Percentiles rank a stretch among this genome's conserved stretches.
These are phyloP conservation scores for Xanthoparmelia taractica DNA, from an alignment of 495 filamentous ascomycete genomes.

Conservation along the genomic window DNA sequence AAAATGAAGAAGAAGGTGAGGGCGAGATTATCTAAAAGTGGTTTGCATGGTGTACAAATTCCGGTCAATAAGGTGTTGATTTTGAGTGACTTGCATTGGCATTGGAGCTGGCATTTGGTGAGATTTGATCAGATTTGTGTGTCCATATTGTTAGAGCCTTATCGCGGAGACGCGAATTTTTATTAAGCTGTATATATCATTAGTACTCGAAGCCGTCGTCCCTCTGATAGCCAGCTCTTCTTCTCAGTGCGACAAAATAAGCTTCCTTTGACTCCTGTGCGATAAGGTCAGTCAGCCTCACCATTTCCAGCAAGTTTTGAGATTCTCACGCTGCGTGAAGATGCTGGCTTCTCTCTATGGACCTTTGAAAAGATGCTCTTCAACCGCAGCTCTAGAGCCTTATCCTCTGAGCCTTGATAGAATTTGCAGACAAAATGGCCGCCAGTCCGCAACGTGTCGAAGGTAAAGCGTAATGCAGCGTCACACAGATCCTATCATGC, in stretches of 20 bases:
- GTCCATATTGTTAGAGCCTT: not conserved
- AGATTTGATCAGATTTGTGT: not conserved
- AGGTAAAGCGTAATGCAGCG: conserved; percentile 73
- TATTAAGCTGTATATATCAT: conserved; percentile 8
- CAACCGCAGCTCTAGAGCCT: conserved; percentile 61
- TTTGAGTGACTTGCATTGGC: conserved; percentile 15
- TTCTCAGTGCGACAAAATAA: conserved; percentile 71
- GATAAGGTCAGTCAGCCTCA: conserved; percentile 19
- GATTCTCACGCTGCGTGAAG: conserved; percentile 69
- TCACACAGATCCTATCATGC: conserved; percentile 69
- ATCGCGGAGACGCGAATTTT: not conserved
- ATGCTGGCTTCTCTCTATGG: conserved; percentile 77
- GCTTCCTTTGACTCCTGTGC: conserved; percentile 80
- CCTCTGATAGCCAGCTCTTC: conserved; percentile 41
- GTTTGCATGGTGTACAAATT: not conserved
- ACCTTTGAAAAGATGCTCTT: conserved; percentile 71
- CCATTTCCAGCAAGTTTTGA: not conserved
- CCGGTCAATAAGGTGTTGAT: conserved; percentile 18
- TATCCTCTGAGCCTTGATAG: conserved; percentile 85
- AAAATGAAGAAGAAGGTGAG: conserved; percentile 39
- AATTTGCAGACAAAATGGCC: conserved; percentile 97
- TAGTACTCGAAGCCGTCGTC: conserved; percentile 32
- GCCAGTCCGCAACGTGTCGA: conserved; percentile 69
- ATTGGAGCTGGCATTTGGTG: conserved; percentile 2
- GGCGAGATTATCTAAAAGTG: conserved; percentile 28